phyloP scores from a whole-genome alignment of 2,329 filamentous ascomycete genomes.

The Fusarium napiforme region DNA sequence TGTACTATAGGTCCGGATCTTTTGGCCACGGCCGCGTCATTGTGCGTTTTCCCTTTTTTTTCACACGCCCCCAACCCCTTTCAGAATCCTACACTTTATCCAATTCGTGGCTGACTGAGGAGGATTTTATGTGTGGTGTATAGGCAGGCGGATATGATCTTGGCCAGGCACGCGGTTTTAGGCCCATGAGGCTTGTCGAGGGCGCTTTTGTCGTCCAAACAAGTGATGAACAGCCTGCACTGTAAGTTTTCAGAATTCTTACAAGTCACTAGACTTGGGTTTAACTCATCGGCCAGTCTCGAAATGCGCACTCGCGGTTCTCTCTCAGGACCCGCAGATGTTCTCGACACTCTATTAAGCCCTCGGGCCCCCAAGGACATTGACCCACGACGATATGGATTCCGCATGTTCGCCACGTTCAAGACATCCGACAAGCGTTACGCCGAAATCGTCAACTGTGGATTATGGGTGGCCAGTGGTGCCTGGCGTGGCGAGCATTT shows the following conservation, averaged over 20 bases:
- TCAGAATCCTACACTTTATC: slow-evolving; percentile 18
- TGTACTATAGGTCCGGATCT: slow-evolving; percentile 47
- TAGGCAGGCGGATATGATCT: slow-evolving; percentile 57
- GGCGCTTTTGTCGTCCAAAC: slow-evolving; percentile 62
- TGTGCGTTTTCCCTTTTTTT: slow-evolving; percentile 47
- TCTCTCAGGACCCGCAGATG: slow-evolving; percentile 58
- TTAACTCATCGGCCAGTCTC: slow-evolving; percentile 43
- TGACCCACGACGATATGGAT: slow-evolving; percentile 58
- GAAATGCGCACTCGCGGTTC: slow-evolving; percentile 61
- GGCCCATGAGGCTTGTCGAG: slow-evolving; percentile 57
- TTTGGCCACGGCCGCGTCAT: slow-evolving; percentile 61
- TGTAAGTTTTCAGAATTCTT: slow-evolving; percentile 44
- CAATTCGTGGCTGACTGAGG: slow-evolving; percentile 38
- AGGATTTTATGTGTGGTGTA: slow-evolving; percentile 24
- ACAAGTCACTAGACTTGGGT: background rate
- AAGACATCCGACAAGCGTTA: slow-evolving; percentile 63
- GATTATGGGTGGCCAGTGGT: slow-evolving; percentile 61
- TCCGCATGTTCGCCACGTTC: slow-evolving; percentile 61
- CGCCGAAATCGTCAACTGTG: slow-evolving; percentile 60
- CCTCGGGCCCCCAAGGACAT: slow-evolving; percentile 53
- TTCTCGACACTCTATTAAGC: slow-evolving; percentile 54
- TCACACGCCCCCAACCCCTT: background rate
- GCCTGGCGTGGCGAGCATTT: slow-evolving; percentile 59
- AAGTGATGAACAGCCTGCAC: slow-evolving; percentile 58
- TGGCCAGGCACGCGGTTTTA: slow-evolving; percentile 54